phyloP scores from a whole-genome alignment of 2,329 filamentous ascomycete species.

The Fusarium guadeloupense region DNA sequence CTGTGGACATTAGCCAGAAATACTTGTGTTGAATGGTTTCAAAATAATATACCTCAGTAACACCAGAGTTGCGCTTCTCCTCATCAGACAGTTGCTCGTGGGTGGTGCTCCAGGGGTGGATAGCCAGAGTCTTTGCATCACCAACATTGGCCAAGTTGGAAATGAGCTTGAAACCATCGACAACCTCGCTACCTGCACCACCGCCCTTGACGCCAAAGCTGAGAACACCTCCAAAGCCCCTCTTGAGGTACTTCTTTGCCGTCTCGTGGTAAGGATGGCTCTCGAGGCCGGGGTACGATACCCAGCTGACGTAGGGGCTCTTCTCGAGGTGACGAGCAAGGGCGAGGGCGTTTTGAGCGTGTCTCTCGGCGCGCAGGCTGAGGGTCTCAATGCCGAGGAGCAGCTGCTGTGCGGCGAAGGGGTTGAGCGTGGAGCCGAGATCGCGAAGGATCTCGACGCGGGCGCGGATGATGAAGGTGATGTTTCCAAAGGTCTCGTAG shows the following conservation, averaged over 20 bases:
- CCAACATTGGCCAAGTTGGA: conserved; percentile 97
- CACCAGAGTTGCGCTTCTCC: conserved; percentile 82
- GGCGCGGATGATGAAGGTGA: conserved; percentile 84
- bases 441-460: conserved; percentile 93
- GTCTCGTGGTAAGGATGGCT: conserved; percentile 81
- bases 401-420: conserved; percentile 92
- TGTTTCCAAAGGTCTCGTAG: conserved; percentile 87
- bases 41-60: conserved; percentile 70
- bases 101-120: conserved; percentile 95
- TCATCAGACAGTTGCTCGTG: conserved; percentile 89
- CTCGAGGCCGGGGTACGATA: conserved; percentile 89
- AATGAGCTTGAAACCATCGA: conserved; percentile 94
- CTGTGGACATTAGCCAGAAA: conserved; percentile 48
- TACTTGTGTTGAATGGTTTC: not conserved
- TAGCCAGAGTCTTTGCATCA: conserved; percentile 92
- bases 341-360: conserved; percentile 82
- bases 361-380: conserved; percentile 84
- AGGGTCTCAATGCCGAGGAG: conserved; percentile 90
- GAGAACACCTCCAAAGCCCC: conserved; percentile 88
- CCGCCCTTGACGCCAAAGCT: conserved; percentile 95
- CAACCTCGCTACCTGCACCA: conserved; percentile 82
- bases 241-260: conserved; percentile 86
- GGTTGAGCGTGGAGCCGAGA: conserved; percentile 82
- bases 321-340: conserved; percentile 85
- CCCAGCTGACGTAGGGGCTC: conserved; percentile 88